Base-by-base conservation (phyloP, 2,329 filamentous ascomycete species). In the Aureobasidium musti region DNA sequence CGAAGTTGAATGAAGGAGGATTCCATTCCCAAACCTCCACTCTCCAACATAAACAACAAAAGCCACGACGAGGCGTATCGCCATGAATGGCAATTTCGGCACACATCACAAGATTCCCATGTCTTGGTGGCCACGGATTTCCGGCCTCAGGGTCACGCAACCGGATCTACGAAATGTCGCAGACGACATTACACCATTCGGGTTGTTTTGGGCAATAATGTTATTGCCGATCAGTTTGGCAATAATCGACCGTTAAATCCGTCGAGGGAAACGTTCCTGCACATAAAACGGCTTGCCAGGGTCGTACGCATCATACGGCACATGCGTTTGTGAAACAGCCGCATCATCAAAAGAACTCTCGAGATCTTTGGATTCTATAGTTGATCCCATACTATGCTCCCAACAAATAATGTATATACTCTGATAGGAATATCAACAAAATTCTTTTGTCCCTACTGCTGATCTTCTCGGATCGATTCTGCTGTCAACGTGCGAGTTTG, bases 191-290 rank as follows among this genome's bases (percentile, higher is more conserved):
- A 28, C 2, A 19, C 59, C 45, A 41, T 63, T 30, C 17, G 23
- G 59, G 45, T 39, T 50, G 59, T 63, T 45, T 63, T 28, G 45
- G 45, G 45, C 17, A 41, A 52, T 63, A 30, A 11, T 52, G 43
- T 63, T 41, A 35, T 39, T 52, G 59, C 41, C 45, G 59, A 63
- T 63, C 59, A 23, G 13, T 63, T 41, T 63, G 45, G 43, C 59
- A 63, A 63, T 63, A 63, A 4, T 49, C 26, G 30, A 21, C 33
- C 59, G 59, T 63, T 63, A 37, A 57, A 30, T 19, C 33, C 33
- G 53, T 28, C 53, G 23, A 17, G n/a, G n/a, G n/a, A 41, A 63
- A 41, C 59, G 59, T 21, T 52, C 17, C 17, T 49, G 41, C 43
- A 17, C 14, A 21, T n/a, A 23, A 28, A 30, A 23, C 45, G 59